A percentile compares a stretch with the other conserved stretches of the same genome.
Evolutionary conservation across 352 stramenopile species (phyloP).

Genomic region (Pythium periplocum): DNA sequence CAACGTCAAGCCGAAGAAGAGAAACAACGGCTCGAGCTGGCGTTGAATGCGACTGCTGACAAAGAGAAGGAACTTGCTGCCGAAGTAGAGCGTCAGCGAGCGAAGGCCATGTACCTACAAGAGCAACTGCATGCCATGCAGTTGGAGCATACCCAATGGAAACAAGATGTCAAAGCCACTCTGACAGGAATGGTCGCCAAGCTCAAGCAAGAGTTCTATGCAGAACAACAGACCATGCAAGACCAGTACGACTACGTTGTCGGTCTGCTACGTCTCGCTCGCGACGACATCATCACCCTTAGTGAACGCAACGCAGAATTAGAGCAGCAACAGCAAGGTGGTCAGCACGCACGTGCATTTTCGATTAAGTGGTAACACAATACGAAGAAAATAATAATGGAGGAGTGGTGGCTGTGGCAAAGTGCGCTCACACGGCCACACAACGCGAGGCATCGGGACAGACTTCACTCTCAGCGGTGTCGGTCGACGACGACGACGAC

Average conservation of each 20-base stretch:
- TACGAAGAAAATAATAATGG: too few species aligned
- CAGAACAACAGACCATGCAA: slow-evolving; percentile 43
- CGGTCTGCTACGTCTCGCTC: slow-evolving; percentile 43
- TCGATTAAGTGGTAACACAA: neutral
- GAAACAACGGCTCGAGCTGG: slow-evolving; percentile 41
- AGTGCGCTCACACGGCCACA: too few species aligned
- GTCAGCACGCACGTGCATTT: neutral
- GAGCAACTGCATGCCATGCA: slow-evolving; percentile 55
- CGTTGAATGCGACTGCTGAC: slow-evolving; percentile 45
- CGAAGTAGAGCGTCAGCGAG: slow-evolving; percentile 62
- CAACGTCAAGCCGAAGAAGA: slow-evolving; percentile 55
- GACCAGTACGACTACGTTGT: slow-evolving; percentile 45
- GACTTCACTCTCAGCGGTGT: too few species aligned
- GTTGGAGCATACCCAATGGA: slow-evolving; percentile 53
- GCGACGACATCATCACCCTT: slow-evolving; percentile 60
- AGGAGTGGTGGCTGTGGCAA: too few species aligned
- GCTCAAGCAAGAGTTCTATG: slow-evolving; percentile 45
- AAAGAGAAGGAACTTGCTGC: slow-evolving; percentile 78
- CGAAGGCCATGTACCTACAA: slow-evolving; percentile 39
- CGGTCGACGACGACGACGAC: too few species aligned
- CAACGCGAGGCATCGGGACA: too few species aligned
- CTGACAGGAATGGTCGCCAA: slow-evolving; percentile 42
- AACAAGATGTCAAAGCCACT: slow-evolving; percentile 33
- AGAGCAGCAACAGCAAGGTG: slow-evolving; percentile 22
- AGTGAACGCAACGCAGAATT: slow-evolving; percentile 48